A percentile compares a stretch with the other conserved stretches of the same genome.
These are phyloP conservation scores for Calocera viscosa DNA, from an alignment of 768 basidiomycete species.

Conservation along the genomic window DNA sequence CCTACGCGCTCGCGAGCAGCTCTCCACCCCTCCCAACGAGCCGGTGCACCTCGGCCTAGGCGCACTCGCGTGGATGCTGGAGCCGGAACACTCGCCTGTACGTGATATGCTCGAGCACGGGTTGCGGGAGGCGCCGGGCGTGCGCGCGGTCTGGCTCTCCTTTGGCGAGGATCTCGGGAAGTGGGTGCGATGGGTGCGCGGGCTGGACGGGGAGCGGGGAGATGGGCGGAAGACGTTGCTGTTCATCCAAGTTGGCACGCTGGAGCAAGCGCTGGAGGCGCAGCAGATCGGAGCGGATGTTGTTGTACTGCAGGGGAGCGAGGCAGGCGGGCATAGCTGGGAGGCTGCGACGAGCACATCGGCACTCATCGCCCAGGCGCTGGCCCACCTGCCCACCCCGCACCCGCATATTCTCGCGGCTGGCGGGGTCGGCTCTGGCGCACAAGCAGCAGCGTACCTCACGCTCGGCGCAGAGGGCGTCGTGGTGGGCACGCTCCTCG, in stretches of 20 bases:
- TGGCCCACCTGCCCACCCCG: constrained; percentile 32
- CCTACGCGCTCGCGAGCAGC: constrained; percentile 36
- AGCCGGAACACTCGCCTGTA: constrained; percentile 31
- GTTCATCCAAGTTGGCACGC: constrained; percentile 51
- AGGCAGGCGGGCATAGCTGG: constrained; percentile 69
- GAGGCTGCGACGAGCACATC: constrained; percentile 44
- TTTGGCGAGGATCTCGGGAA: constrained; percentile 46
- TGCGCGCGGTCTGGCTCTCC: constrained; percentile 61
- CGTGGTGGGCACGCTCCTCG: constrained; percentile 63
- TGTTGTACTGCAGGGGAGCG: constrained; percentile 72
- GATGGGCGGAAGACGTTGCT: constrained; percentile 38
- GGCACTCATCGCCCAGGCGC: constrained; percentile 45
- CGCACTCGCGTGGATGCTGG: constrained; percentile 59
- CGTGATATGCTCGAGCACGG: constrained; percentile 35
- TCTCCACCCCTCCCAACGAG: constrained; percentile 24
- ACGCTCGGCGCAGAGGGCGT: constrained; percentile 54
- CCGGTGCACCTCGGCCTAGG: constrained; percentile 55
- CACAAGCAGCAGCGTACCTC: constrained; percentile 52
- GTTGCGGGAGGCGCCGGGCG: constrained; percentile 35
- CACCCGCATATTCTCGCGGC: constrained; percentile 52
- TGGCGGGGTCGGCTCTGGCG: constrained; percentile 57
- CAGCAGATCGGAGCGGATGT: constrained; percentile 57
- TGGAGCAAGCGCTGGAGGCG: constrained; percentile 51
- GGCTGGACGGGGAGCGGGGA: constrained; percentile 34
- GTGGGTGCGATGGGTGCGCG: constrained; percentile 52